Base-by-base conservation (phyloP, 1,284 basidiomycete species). In the Ceratobasidium sp. region DNA sequence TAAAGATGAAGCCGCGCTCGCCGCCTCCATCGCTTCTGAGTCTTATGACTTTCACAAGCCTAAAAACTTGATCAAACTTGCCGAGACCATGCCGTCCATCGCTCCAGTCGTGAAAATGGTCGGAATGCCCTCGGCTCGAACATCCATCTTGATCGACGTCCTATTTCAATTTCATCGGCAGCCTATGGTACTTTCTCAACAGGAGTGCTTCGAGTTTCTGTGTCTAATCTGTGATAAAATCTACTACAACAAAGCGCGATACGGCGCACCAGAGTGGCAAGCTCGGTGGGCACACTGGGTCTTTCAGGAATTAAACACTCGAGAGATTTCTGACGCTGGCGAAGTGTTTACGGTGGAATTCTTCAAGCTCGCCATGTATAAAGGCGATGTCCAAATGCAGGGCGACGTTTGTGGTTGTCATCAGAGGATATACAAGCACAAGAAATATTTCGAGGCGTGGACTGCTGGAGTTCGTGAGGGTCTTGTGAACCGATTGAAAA, bases 211-310 rank as follows among this genome's bases (percentile, higher is more conserved):
- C 9, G 0, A 27, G 8, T 16, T 46, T 19, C 37, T 56, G 22
- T 69, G 66, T 19, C 2, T 7, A 8, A 16, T 9, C 0, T 69
- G 66, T 22, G 22, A 46, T 2, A 22, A 11, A 2, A 43, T 29
- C 2, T 29, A 27, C 27, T n/a, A n/a, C 19, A 31, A 37, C 14
- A 29, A 19, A 11, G 19, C 34, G 5, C 46, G 43, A 3, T 22
- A 24, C 14, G 22, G 43, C 34, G 54, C 56, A 1, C 54, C 69
- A 14, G 69, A 72, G 34, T 72, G 69, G 69, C 56, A 46, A 31
- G 37, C 56, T 39, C 39, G 69, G 19, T 61, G 58, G 69, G 39
- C 69, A 8, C 24, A 37, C 31, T 34, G 56, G 43, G 41, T 48
- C 7, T 61, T 62, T 37, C 27, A 72, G 19, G 69, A 61, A 24